These are phyloP conservation scores for Dictyostelium capitatum DNA, from an alignment of 78 protist species.

Conservation along the genomic window DNA sequence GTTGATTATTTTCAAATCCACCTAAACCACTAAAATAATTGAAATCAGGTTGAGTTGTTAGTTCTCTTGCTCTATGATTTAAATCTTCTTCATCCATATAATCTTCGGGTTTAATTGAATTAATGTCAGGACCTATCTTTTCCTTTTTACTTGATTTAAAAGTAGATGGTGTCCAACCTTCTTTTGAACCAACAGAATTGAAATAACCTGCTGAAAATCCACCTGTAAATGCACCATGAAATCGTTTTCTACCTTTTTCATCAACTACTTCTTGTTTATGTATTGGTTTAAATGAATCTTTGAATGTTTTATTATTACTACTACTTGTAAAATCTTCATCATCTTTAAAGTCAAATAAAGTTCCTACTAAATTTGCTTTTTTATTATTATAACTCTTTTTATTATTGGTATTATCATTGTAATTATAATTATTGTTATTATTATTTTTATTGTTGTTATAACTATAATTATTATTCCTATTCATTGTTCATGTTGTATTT, in stretches of 20 bases:
- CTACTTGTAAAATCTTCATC: background rate
- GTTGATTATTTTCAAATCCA: background rate
- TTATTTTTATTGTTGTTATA: background rate
- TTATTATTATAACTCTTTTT: background rate
- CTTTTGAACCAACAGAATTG: slow-evolving; percentile 96
- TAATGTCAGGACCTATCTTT: background rate
- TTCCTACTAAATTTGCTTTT: background rate
- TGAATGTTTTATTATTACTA: background rate
- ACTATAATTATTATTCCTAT: background rate
- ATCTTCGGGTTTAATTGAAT: slow-evolving; percentile 72
- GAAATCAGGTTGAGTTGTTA: slow-evolving; percentile 64
- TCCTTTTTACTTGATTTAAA: slow-evolving; percentile 75
- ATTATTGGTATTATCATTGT: background rate
- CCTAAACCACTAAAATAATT: slow-evolving; percentile 40
- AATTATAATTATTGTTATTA: background rate
- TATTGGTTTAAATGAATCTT: slow-evolving; percentile 52
- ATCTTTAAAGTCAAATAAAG: slow-evolving; percentile 36
- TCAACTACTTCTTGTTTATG: slow-evolving; percentile 87
- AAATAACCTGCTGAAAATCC: slow-evolving; percentile 98
- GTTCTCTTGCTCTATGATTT: slow-evolving; percentile 36
- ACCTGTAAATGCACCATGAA: slow-evolving; percentile 99
- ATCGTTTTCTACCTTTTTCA: slow-evolving; percentile 89
- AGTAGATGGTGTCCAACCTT: slow-evolving; percentile 91
- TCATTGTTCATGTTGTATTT: background rate
- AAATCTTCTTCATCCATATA: slow-evolving; percentile 96